A percentile compares a stretch with the other conserved stretches of the same genome.
phyloP scores from a whole-genome alignment of 148 eudicot genomes.

The Chenopodium suecicum region DNA sequence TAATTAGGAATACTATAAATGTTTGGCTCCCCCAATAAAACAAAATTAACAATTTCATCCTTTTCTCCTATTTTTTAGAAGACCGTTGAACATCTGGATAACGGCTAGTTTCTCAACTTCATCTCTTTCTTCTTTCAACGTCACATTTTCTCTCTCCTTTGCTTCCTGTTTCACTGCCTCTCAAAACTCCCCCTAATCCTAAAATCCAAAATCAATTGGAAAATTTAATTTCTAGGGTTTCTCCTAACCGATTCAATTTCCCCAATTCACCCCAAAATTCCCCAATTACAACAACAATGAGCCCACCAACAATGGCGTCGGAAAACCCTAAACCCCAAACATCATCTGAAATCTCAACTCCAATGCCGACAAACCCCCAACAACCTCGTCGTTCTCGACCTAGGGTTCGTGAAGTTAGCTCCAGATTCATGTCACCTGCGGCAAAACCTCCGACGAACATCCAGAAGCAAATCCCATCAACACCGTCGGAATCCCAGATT shows the following conservation, averaged over 20 bases:
- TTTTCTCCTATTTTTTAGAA: background rate
- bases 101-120: background rate
- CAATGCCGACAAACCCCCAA: constrained; percentile 30
- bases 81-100: background rate
- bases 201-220: background rate
- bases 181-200: background rate
- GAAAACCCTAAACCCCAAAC: constrained; percentile 28
- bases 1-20: too few species aligned
- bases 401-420: constrained; percentile 79
- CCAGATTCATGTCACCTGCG: constrained; percentile 76
- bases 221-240: background rate
- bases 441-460: constrained; percentile 13
- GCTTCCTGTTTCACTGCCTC: background rate
- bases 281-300: background rate
- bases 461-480: constrained; percentile 25
- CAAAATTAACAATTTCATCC: background rate
- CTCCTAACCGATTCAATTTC: background rate
- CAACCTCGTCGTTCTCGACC: constrained; percentile 53
- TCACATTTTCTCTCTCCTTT: background rate
- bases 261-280: background rate
- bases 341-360: constrained; percentile 24
- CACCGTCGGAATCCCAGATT: constrained; percentile 33
- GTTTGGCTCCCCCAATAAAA: background rate
- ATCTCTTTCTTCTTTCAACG: background rate
- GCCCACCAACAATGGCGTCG: constrained; percentile 25